Base-by-base conservation (phyloP, 192 early-diverging fungal genomes). In the Rhizophagus sp. region DNA sequence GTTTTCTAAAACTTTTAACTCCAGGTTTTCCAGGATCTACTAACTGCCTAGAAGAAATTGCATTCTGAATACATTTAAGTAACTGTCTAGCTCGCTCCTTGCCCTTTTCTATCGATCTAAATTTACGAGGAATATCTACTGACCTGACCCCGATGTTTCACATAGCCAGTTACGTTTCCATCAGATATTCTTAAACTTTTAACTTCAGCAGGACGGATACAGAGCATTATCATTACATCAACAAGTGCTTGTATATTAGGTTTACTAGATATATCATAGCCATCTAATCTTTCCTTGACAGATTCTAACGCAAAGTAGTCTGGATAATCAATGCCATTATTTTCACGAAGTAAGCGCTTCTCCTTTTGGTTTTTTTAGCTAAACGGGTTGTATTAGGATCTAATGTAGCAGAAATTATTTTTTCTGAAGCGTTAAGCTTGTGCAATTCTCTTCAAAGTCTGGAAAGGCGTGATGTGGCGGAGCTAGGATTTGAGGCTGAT, bases 41-140 rank as follows among this genome's bases (percentile, higher is more conserved):
- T 4, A 75, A n/a, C 62, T 30, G n/a, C 17, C 57, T 27, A 75
- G 74, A 75, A 62, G 74, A 75, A 33, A 75, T 75, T 62, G 74
- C 25, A 62, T 62, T 22, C 57, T 75, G 74, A 44, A 75, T 75
- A n/a, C 74, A 75, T 24, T 24, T 75, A 22, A 75, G 74, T 75
- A 75, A 61, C 62, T 75, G 25, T 75, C 62, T 75, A 30, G 57
- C 74, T 62, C 27, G 57, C 36, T 75, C 57, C 27, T 75, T 27
- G 62, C 62, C 27, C 57, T 75, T 75, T 75, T 75, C 74, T 4
- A 75, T 57, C 30, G 74, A 75, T 62, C 74, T 75, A 75, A 75
- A 75, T 75, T 57, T 75, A 49, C 47, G n/a, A 62, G 49, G 7
- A 34, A 75, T 75, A 75, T 75, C 74, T 75, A n/a, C n/a, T n/a